Evolutionary conservation across 208 protist species (phyloP).

Genomic region (Acanthamoeba healyi): DNA sequence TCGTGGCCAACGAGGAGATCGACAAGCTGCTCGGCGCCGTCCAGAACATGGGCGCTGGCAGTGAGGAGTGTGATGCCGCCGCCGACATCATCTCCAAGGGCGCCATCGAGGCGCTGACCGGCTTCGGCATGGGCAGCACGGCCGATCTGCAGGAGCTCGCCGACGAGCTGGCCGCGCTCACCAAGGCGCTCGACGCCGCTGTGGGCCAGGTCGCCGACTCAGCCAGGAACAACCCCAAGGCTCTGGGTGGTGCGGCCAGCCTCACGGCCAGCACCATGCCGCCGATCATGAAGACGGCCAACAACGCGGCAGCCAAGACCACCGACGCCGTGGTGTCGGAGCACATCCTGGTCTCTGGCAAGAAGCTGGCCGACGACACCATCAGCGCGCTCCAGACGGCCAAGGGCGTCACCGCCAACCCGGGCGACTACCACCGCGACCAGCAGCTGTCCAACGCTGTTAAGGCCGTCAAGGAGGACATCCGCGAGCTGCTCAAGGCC

Average conservation of each 20-base stretch:
- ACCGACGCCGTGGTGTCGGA: slow-evolving; percentile 18
- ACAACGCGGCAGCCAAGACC: slow-evolving; percentile 75
- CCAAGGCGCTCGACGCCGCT: slow-evolving; percentile 71
- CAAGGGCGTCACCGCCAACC: slow-evolving; percentile 68
- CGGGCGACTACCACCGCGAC: slow-evolving; percentile 45
- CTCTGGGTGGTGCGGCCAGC: slow-evolving; percentile 57
- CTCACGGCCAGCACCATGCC: slow-evolving; percentile 74
- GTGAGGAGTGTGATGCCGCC: slow-evolving; percentile 70
- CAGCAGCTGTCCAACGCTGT: slow-evolving; percentile 59
- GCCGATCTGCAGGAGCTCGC: slow-evolving; percentile 74
- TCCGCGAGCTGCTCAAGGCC: slow-evolving; percentile 68
- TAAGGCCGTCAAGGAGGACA: slow-evolving; percentile 71
- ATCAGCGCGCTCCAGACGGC: slow-evolving; percentile 42
- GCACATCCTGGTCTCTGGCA: slow-evolving; percentile 61
- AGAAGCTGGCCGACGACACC: slow-evolving; percentile 73
- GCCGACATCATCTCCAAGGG: slow-evolving; percentile 62
- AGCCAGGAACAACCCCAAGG: slow-evolving; percentile 72
- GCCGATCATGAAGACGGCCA: slow-evolving; percentile 72
- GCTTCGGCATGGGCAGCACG: slow-evolving; percentile 69
- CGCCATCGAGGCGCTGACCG: slow-evolving; percentile 66
- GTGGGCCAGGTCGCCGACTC: slow-evolving; percentile 62
- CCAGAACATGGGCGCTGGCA: slow-evolving; percentile 70
- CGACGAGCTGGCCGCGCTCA: slow-evolving; percentile 56
- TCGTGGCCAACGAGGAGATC: slow-evolving; percentile 62
- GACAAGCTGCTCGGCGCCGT: slow-evolving; percentile 66